A percentile compares a stretch with the other conserved stretches of the same genome.
Evolutionary conservation across 805 yeast species (phyloP).

Genomic region (Cyberlindnera amylophila): DNA sequence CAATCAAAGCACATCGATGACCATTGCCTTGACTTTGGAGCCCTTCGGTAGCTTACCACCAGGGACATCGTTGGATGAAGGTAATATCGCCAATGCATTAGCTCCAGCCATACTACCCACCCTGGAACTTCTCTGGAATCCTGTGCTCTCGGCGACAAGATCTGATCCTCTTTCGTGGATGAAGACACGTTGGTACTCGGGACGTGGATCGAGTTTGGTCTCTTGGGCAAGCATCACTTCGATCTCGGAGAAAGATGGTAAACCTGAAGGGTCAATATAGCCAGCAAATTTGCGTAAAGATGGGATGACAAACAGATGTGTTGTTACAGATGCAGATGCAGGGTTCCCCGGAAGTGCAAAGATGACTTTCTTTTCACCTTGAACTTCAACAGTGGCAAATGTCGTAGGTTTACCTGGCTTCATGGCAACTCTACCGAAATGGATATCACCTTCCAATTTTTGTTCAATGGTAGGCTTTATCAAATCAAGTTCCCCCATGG

Average conservation of each 20-base stretch:
- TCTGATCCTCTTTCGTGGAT: slow-evolving; percentile 29
- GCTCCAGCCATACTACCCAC: slow-evolving; percentile 46
- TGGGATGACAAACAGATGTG: slow-evolving; percentile 45
- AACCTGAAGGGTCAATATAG: slow-evolving; percentile 5
- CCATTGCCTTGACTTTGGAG: slow-evolving; percentile 24
- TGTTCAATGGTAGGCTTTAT: slow-evolving; percentile 46
- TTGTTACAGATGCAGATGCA: slow-evolving; percentile 48
- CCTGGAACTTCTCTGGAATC: slow-evolving; percentile 48
- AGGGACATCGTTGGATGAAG: slow-evolving; percentile 27
- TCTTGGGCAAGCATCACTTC: slow-evolving; percentile 32
- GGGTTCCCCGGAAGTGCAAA: slow-evolving; percentile 58
- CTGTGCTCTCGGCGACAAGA: slow-evolving; percentile 41
- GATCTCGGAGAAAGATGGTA: slow-evolving; percentile 32
- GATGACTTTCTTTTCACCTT: slow-evolving; percentile 29
- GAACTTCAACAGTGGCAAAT: slow-evolving; percentile 39
- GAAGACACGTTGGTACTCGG: slow-evolving; percentile 47
- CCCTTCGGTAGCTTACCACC: slow-evolving; percentile 21
- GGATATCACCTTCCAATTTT: slow-evolving; percentile 39
- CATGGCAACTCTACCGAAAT: slow-evolving; percentile 55
- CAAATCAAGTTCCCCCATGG: slow-evolving; percentile 55
- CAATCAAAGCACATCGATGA: slow-evolving; percentile 24
- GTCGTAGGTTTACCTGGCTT: slow-evolving; percentile 60
- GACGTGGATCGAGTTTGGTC: slow-evolving; percentile 42
- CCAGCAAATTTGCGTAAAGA: slow-evolving; percentile 39
- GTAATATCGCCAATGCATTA: slow-evolving; percentile 42